Base-by-base conservation (phyloP, 202 grass and related monocot species). In the Saccharum hybrid region DNA sequence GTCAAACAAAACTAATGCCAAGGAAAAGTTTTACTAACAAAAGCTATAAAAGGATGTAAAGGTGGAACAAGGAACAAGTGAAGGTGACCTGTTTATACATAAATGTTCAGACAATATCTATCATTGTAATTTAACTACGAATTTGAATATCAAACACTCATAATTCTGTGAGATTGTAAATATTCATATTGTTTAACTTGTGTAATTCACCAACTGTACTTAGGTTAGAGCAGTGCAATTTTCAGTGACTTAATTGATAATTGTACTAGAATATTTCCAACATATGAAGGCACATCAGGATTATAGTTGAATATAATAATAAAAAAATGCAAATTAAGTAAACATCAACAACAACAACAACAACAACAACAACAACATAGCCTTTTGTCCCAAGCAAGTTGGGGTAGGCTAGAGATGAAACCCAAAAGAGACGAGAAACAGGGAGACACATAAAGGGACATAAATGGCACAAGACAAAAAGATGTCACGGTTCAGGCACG, bases 21-120 rank as follows among this genome's bases (percentile, higher is more conserved):
- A 45, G 37, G 34, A 49, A 41, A 39, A 4, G 30, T 48, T 59
- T 59, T 28, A 30, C 22, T 42, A 34, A 49, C 26, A 49, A 31
- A 66, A 71, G 38, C 12, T 65, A 63, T 76, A 86, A 30, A 70
- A 22, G 70, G 51, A 74, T 81, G 48, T 57, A 86, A 86, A 74
- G 43, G 36, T 39, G 49, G 26, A 68, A 71, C 26, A 56, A 70
- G 49, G 38, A 60, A 22, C 51, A 61, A 63, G 14, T 63, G 40
- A 28, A 26, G 6, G 21, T 31, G 7, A 16, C 15, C 2, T 78
- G 9, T 63, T 43, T 30, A 71, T 59, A 70, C 18, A 81, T 16
- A 40, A 75, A 13, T 37, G 26, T 14, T 74, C 36, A 80, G 61
- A 46, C 52, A 52, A 68, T 86, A 62, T 49, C 28, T 41, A 79